phyloP scores from a whole-genome alignment of 805 yeast genomes.

The Schwanniomyces vanrijiae region DNA sequence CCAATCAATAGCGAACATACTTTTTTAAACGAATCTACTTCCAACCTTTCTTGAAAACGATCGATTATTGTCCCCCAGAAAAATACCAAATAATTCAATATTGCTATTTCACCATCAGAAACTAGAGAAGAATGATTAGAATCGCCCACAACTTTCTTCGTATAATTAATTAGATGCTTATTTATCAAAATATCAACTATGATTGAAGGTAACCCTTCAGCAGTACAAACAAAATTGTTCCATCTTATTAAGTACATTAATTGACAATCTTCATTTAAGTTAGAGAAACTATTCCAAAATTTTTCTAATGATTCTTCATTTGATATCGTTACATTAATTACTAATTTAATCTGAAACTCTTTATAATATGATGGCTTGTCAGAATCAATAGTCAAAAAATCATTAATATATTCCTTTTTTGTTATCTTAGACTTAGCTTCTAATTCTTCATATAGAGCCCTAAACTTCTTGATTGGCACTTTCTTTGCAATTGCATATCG shows the following conservation, averaged over 20 bases:
- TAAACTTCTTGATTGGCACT: constrained; percentile 23
- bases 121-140: background rate
- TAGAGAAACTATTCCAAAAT: constrained; percentile 23
- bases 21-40: constrained; percentile 7
- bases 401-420: constrained; percentile 24
- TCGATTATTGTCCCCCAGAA: constrained; percentile 10
- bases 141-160: constrained; percentile 4
- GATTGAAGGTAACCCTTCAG: constrained; percentile 2
- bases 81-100: constrained; percentile 10
- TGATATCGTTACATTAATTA: constrained; percentile 18
- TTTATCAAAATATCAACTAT: constrained; percentile 10
- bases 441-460: constrained; percentile 27
- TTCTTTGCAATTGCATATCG: constrained; percentile 17
- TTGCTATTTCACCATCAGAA: background rate
- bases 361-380: background rate
- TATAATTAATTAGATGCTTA: constrained; percentile 13
- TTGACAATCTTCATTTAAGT: constrained; percentile 9
- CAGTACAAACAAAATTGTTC: constrained; percentile 5
- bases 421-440: constrained; percentile 16
- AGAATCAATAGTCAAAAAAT: constrained; percentile 15
- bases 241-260: constrained; percentile 11
- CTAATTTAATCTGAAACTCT: constrained; percentile 13
- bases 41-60: constrained; percentile 1
- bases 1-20: constrained; percentile 3
- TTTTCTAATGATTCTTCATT: constrained; percentile 14